Conservation (phyloP, 495 filamentous ascomycete genomes). For the Penicillium crystallinum region DNA sequence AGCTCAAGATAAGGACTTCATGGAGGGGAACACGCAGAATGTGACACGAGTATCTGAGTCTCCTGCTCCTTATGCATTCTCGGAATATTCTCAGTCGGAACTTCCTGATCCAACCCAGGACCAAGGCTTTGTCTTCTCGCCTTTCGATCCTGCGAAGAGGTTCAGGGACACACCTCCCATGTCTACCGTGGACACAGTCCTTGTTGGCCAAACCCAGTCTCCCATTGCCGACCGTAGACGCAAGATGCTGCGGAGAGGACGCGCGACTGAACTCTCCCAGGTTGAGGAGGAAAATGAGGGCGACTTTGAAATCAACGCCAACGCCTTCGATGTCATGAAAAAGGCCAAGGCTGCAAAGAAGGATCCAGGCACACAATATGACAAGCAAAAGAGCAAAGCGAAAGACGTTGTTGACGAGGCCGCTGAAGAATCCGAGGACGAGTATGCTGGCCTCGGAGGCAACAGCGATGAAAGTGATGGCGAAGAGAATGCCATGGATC, state of each 20-base stretch:
- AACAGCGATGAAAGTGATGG: constrained; percentile 80
- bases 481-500: constrained; percentile 62
- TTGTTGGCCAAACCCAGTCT: constrained; percentile 52
- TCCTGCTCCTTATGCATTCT: constrained; percentile 38
- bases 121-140: constrained; percentile 63
- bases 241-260: constrained; percentile 51
- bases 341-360: constrained; percentile 48
- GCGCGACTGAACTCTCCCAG: constrained; percentile 30
- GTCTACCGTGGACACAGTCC: constrained; percentile 67
- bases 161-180: constrained; percentile 54
- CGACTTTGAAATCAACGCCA: constrained; percentile 41
- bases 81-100: constrained; percentile 57
- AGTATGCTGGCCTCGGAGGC: constrained; percentile 92
- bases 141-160: constrained; percentile 50
- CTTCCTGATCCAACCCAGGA: constrained; percentile 82
- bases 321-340: constrained; percentile 73
- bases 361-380: constrained; percentile 52
- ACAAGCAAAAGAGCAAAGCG: constrained; percentile 84
- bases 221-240: constrained; percentile 56
- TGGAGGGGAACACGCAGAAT: constrained; percentile 27
- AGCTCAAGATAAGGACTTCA: constrained; percentile 27
- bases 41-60: constrained; percentile 39
- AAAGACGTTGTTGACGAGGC: constrained; percentile 86
- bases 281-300: constrained; percentile 35
- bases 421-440: constrained; percentile 96